Conservation (phyloP, 768 basidiomycete genomes). For the Coprinopsis sp. region DNA sequence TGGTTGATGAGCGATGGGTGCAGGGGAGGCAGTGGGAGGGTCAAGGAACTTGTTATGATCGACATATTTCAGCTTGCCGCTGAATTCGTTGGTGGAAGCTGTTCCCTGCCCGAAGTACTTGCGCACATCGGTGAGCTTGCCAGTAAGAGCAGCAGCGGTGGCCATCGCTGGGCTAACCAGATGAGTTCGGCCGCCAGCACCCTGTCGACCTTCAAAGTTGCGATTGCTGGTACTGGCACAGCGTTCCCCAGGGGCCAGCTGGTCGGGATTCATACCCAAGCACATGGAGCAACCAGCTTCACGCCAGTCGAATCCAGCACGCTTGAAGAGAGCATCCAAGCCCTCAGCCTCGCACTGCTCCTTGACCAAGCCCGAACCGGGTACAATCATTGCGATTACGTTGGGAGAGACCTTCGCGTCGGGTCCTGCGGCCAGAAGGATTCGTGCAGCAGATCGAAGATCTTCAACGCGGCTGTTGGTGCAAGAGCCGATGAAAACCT, state of each 20-base stretch:
- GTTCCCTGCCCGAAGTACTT: constrained; percentile 54
- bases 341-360: constrained; percentile 90
- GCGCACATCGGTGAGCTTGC: constrained; percentile 80
- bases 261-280: constrained; percentile 93
- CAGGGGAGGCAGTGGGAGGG: constrained; percentile 52
- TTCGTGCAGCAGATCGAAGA: constrained; percentile 77
- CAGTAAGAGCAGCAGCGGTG: constrained; percentile 83
- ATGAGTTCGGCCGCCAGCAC: constrained; percentile 86
- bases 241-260: constrained; percentile 74
- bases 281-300: constrained; percentile 97
- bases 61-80: constrained; percentile 60
- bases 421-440: constrained; percentile 69
- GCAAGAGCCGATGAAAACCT: constrained; percentile 92
- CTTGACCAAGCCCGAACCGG: constrained; percentile 87
- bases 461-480: constrained; percentile 95
- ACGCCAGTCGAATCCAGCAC: constrained; percentile 92
- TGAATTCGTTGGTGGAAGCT: constrained; percentile 39
- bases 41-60: constrained; percentile 77
- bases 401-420: constrained; percentile 69
- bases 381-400: constrained; percentile 87
- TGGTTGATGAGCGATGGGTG: constrained; percentile 36
- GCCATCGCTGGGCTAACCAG: constrained; percentile 91
- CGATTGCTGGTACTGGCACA: constrained; percentile 92
- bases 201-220: constrained; percentile 89
- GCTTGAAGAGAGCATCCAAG: constrained; percentile 79